These are phyloP conservation scores for Rhodotorula sp. DNA, from an alignment of 1,284 basidiomycete genomes.

Conservation along the genomic window DNA sequence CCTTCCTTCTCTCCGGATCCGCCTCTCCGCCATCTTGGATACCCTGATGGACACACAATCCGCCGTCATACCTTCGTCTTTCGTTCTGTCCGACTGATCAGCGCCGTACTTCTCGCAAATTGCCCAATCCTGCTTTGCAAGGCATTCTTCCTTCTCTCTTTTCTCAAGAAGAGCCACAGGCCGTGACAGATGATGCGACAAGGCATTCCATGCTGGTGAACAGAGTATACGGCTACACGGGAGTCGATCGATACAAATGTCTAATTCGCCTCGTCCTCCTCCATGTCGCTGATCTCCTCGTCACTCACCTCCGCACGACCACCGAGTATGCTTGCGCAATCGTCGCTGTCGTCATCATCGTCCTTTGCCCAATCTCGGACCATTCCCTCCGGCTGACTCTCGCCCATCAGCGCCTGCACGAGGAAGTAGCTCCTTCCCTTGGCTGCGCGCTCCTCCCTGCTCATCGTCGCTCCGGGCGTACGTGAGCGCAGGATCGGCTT, in stretches of 20 bases:
- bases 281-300: not conserved
- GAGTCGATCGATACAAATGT: no score
- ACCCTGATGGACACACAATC: not conserved
- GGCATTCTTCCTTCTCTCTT: not conserved
- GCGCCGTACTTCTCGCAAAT: no score
- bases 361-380: slow-evolving; percentile 24
- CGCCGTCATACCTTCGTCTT: slow-evolving; percentile 2
- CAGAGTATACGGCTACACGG: no score
- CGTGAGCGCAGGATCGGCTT: not conserved
- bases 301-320: not conserved
- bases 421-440: slow-evolving; percentile 23
- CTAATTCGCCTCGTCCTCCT: not conserved
- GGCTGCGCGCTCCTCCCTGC: slow-evolving; percentile 17
- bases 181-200: no score
- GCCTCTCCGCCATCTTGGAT: not conserved
- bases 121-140: not conserved
- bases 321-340: not conserved
- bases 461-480: not conserved
- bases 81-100: not conserved
- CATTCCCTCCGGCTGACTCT: slow-evolving; percentile 19
- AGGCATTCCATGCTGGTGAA: no score
- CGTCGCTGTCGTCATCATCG: slow-evolving; percentile 9
- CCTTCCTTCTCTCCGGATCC: no score
- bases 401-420: slow-evolving; percentile 31
- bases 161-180: not conserved